Evolutionary conservation across 257 asterid species (phyloP).

Genomic region (Solanum chmielewskii): DNA sequence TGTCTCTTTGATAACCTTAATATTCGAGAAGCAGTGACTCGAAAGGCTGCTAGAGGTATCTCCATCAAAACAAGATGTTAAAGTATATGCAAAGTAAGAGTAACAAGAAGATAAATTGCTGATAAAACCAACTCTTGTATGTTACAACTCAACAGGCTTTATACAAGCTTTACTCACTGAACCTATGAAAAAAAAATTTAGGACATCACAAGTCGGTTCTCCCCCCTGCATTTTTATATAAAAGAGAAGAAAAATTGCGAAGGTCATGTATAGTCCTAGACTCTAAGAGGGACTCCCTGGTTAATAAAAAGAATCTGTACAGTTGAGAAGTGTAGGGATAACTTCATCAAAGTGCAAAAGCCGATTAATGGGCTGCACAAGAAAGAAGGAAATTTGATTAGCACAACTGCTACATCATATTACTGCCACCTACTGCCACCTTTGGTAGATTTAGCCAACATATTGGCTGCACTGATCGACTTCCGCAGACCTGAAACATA

Average conservation of each 20-base stretch:
- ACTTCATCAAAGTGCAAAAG: not conserved
- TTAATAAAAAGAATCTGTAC: not conserved
- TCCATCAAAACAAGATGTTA: not conserved
- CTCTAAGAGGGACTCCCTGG: not conserved
- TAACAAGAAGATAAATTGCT: not conserved
- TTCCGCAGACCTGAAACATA: slow-evolving; percentile 32
- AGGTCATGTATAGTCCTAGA: not conserved
- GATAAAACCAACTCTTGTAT: not conserved
- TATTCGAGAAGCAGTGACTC: not conserved
- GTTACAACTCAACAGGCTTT: not conserved
- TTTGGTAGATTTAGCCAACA: slow-evolving; percentile 15
- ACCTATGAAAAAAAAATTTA: not conserved
- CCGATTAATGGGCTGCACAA: not conserved
- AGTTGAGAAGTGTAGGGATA: not conserved
- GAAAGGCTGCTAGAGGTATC: not conserved
- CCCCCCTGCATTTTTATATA: not conserved
- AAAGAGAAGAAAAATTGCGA: not conserved
- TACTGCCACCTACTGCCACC: slow-evolving; percentile 18
- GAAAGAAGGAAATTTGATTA: not conserved
- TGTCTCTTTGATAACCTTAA: not conserved
- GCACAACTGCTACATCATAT: not conserved
- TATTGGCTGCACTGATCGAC: slow-evolving; percentile 21
- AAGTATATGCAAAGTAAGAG: not conserved
- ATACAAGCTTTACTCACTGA: not conserved
- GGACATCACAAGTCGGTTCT: not conserved